Base-by-base conservation (phyloP, 2,329 filamentous ascomycete species). In the Helotiales sp. region DNA sequence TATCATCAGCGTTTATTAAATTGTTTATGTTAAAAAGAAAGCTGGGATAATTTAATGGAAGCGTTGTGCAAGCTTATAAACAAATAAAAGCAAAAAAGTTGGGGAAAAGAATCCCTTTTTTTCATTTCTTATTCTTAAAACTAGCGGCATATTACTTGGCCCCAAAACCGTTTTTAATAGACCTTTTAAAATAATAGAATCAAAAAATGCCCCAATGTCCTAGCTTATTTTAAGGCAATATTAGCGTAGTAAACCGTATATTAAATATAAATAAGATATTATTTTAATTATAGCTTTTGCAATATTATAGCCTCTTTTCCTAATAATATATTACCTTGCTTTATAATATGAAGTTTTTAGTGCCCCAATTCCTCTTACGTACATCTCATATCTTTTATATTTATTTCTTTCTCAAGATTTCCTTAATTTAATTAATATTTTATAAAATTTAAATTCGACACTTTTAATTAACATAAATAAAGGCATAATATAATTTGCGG, bases 1-100 rank as follows among this genome's bases (percentile, higher is more conserved):
- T 17, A 59, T 32, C 17, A 17, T 17, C 34, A 22, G 17, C 55
- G 22, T 59, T 59, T 59, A 59, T 59, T 17, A 59, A 59, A 43
- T 28, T 17, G n/a, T 17, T 59, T 32, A 17, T 59, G 20, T 59
- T 11, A 22, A 17, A 11, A 37, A 26, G 22, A 5, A 37, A 59
- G 55, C 55, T 22, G 20, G 32, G 20, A 37, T 10, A 59, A 4
- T 37, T 7, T 43, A 32, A 32, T 6, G 34, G 28, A 8, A 37
- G 55, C 55, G 34, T 6, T 37, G 6, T 26, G 11, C 30, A 10
- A 32, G 13, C 55, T 37, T 17, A 24, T 7, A 37, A 37, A 26
- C 2, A 55, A 55, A 32, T 11, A 55, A 32, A 26, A 32, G 52
- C 26, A 49, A 8, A 26, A 22, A 37, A 26, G 26, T 55, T 20